Evolutionary conservation across 2,329 filamentous ascomycete genomes (phyloP), one percentile per base, ranked within the genome.

Genomic region (Pleochaeta shiraiana): DNA sequence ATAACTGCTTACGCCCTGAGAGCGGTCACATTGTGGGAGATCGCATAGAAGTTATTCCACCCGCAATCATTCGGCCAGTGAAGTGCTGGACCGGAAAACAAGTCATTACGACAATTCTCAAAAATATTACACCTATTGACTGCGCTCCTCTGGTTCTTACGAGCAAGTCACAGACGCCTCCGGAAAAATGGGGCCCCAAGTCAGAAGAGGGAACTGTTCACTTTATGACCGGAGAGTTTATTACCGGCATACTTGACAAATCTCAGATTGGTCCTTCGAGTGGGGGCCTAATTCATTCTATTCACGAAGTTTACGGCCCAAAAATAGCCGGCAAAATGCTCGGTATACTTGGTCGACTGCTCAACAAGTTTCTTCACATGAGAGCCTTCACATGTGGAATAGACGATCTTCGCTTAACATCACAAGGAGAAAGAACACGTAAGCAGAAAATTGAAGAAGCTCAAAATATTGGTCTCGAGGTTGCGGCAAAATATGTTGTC

Each of bases 351-450:
- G 93, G 93, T 64, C 84, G 93, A 65, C 79, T 98, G 30, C 77
- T 98, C 67, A 98, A 93, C 0, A 87, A 91, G 71, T 86, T 91
- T 68, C 79, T 97, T 66, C 88, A 93, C 72, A 95, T 96, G 85
- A 83, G 91, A 63, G 93, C 92, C 1, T 97, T 97, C 74, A 93
- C 89, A 68, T 98, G 93, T 74, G 95, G 95, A 73, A 95, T 98
- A 75, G 92, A 98, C 71, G 95, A 98, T 78, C 79, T 98, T 65
- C 83, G 87, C 65, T 82, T 98, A 63, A 97, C 92, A 0, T 78
- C 81, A 0, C 78, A 87, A 67, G 92, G 93, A 64, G 90, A 98
- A 72, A 77, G 77, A 64, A 78, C 80, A 64, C 84, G 93, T 50
- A 82, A 81, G 68, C 77, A 87, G 68, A 83, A 85, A 67, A 77